Evolutionary conservation across 257 asterid genomes (phyloP).

Genomic region (Solanum rostratum): DNA sequence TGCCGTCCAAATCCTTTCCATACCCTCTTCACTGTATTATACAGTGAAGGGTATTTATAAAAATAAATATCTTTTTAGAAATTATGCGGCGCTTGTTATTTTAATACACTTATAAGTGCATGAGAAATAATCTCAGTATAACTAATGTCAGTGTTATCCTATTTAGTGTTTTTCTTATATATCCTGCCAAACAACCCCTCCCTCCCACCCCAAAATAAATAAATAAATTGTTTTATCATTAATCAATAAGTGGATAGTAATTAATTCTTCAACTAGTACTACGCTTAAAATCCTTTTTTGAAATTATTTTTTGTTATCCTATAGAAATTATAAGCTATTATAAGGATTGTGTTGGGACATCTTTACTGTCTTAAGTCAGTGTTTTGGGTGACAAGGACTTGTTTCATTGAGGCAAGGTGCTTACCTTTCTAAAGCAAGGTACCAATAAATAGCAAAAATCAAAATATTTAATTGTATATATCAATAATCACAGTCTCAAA

Average conservation of each 20-base stretch:
- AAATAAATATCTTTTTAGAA: neutral
- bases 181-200: neutral
- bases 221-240: neutral
- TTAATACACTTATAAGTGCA: neutral
- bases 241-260: neutral
- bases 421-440: neutral
- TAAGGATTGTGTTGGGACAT: neutral
- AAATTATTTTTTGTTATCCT: neutral
- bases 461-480: neutral
- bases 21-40: neutral
- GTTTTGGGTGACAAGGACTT: neutral
- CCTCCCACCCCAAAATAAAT: neutral
- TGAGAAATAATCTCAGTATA: neutral
- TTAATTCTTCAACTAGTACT: neutral
- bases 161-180: neutral
- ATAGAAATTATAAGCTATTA: neutral
- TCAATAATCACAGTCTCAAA: neutral
- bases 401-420: neutral
- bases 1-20: neutral
- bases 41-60: neutral
- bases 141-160: neutral
- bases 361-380: neutral
- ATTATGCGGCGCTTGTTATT: neutral
- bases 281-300: neutral
- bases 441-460: neutral